Conservation (phyloP, 257 asterid genomes). For the Lycium barbarum region DNA sequence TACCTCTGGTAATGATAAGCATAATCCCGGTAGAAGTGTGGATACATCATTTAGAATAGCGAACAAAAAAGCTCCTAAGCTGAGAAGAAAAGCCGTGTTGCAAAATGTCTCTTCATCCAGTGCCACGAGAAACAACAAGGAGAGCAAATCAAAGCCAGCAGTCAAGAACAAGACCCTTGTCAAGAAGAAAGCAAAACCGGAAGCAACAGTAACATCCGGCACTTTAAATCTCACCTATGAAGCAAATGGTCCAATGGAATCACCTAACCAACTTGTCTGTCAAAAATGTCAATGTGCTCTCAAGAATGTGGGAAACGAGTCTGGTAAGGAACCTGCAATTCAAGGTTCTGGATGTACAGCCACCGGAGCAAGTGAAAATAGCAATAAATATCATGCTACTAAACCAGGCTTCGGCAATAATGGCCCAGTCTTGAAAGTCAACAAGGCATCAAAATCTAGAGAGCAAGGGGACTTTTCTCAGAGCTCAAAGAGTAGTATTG, state of each 20-base stretch:
- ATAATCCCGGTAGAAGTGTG: constrained; percentile 41
- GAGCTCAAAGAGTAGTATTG: constrained; percentile 86
- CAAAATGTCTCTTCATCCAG: constrained; percentile 59
- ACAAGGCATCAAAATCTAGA: constrained; percentile 42
- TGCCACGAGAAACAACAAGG: constrained; percentile 57
- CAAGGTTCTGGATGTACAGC: constrained; percentile 35
- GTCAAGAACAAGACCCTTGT: constrained; percentile 58
- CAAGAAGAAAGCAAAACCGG: constrained; percentile 65
- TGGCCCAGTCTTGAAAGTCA: constrained; percentile 45
- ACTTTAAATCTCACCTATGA: constrained; percentile 38
- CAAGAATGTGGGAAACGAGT: constrained; percentile 47
- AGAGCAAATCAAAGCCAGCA: constrained; percentile 61
- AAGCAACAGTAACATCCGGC: constrained; percentile 35
- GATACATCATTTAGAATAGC: constrained; percentile 47
- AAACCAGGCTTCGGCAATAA: constrained; percentile 34
- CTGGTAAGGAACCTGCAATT: constrained; percentile 38
- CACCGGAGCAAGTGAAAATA: constrained; percentile 34
- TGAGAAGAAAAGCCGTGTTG: constrained; percentile 58
- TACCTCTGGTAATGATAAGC: constrained; percentile 34
- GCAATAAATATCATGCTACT: constrained; percentile 36
- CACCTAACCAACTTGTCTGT: constrained; percentile 57
- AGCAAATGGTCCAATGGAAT: constrained; percentile 38
- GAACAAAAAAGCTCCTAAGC: constrained; percentile 59
- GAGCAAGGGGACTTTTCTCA: constrained; percentile 77
- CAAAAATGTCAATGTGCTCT: constrained; percentile 84